phyloP scores from a whole-genome alignment of 345 rosid species.

The Camelina sativa region DNA sequence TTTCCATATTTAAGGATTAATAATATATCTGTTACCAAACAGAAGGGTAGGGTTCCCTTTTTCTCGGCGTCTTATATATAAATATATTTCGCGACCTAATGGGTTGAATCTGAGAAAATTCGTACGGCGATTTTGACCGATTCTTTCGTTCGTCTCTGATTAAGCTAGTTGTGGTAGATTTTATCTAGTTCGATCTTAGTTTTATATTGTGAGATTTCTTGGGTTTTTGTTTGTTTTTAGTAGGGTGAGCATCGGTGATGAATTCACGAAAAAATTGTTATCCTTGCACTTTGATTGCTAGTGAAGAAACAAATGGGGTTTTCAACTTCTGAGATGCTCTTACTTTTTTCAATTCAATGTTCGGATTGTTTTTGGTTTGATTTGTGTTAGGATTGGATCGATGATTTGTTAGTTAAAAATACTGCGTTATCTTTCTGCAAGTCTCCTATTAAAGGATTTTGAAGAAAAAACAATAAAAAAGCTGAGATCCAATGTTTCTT shows the following conservation, averaged over 20 bases:
- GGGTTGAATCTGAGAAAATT: fast-evolving
- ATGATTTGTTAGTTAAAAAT: conserved; percentile 37
- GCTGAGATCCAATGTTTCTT: conserved; percentile 48
- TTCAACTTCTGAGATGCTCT: conserved; percentile 43
- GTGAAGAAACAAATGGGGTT: conserved; percentile 63
- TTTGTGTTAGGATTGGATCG: conserved; percentile 32
- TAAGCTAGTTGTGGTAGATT: neutral
- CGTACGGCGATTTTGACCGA: neutral
- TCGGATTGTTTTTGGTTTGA: neutral
- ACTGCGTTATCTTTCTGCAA: conserved; percentile 60
- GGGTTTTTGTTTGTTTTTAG: neutral
- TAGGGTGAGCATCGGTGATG: conserved; percentile 50
- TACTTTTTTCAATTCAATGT: too few relatives aligned
- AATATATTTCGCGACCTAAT: neutral
- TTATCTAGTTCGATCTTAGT: conserved; percentile 44
- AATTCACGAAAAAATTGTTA: conserved; percentile 51
- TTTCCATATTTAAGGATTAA: neutral
- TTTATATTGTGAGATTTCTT: neutral
- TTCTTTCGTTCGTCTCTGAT: neutral
- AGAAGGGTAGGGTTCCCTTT: conserved; percentile 24
- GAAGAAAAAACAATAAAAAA: conserved; percentile 36
- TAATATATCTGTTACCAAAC: conserved; percentile 23
- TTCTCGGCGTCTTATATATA: conserved; percentile 21
- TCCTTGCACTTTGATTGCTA: conserved; percentile 76
- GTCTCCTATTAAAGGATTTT: conserved; percentile 30